These are phyloP conservation scores for Melampsora abietis-canadensis DNA, from an alignment of 1,284 basidiomycete species.

Conservation along the genomic window DNA sequence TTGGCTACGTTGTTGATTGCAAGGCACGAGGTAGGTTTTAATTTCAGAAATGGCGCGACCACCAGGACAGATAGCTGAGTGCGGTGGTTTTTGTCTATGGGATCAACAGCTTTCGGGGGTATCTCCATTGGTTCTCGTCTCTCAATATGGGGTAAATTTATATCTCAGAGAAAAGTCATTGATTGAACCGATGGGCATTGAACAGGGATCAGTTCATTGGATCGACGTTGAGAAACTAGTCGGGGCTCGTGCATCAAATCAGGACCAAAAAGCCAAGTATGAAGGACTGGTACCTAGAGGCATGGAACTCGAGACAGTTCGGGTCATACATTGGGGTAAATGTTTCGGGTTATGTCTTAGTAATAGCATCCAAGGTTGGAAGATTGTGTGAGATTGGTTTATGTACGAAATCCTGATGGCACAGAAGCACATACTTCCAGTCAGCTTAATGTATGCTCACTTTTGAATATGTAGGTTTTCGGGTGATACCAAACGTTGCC, in stretches of 20 bases:
- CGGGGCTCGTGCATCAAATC: constrained; percentile 4
- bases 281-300: constrained; percentile 5
- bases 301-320: constrained; percentile 28
- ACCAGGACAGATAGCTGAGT: too few species aligned
- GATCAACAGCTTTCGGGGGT: background rate
- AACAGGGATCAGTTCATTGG: constrained; percentile 7
- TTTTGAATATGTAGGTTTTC: constrained; percentile 59
- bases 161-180: constrained; percentile 23
- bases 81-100: background rate
- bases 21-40: constrained; percentile 63
- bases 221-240: constrained; percentile 31
- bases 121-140: constrained; percentile 27
- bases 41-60: background rate
- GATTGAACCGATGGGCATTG: constrained; percentile 28
- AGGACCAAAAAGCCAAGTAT: background rate
- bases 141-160: constrained; percentile 41
- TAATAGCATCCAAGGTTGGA: constrained; percentile 19
- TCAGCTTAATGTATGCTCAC: constrained; percentile 37
- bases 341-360: constrained; percentile 32
- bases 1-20: constrained; percentile 69
- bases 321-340: constrained; percentile 35
- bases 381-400: constrained; percentile 40
- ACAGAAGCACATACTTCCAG: background rate
- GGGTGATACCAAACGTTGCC: constrained; percentile 79
- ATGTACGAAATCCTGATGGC: background rate